phyloP scores from a whole-genome alignment of 2,329 filamentous ascomycete genomes.

The Grosmannia huntii region DNA sequence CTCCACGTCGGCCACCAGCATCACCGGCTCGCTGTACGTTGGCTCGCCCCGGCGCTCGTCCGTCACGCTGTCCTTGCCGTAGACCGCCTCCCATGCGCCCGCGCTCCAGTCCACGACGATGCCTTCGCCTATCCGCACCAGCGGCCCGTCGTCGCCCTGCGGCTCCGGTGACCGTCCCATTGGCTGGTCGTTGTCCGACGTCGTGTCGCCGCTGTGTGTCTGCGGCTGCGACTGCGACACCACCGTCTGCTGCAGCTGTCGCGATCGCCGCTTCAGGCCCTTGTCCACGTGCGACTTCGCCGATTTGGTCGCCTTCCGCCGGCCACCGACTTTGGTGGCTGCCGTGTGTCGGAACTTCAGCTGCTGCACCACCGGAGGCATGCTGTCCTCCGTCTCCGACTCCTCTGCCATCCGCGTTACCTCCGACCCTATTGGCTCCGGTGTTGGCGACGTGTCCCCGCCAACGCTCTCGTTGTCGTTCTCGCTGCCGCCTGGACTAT shows the following conservation, averaged over 20 bases:
- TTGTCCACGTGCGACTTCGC: slow-evolving; percentile 36
- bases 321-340: slow-evolving; percentile 15
- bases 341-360: slow-evolving; percentile 7
- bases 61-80: slow-evolving; percentile 33
- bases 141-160: slow-evolving; percentile 34
- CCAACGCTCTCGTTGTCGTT: slow-evolving; percentile 35
- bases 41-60: slow-evolving; percentile 44
- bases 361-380: slow-evolving; percentile 3
- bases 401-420: slow-evolving; percentile 24
- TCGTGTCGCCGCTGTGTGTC: neutral
- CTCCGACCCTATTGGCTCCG: slow-evolving; percentile 13
- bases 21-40: slow-evolving; percentile 42
- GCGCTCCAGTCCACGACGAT: slow-evolving; percentile 78
- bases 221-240: neutral
- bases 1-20: slow-evolving; percentile 39
- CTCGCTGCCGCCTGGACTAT: slow-evolving; percentile 33
- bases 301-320: slow-evolving; percentile 25
- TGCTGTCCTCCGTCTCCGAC: slow-evolving; percentile 9
- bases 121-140: slow-evolving; percentile 71
- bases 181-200: neutral
- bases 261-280: slow-evolving; percentile 16
- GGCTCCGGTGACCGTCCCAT: neutral
- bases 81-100: slow-evolving; percentile 58
- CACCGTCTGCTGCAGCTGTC: neutral
- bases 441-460: slow-evolving; percentile 23